These are phyloP conservation scores for Ceraceosorus guamensis DNA, from an alignment of 1,284 basidiomycete species.

Conservation along the genomic window DNA sequence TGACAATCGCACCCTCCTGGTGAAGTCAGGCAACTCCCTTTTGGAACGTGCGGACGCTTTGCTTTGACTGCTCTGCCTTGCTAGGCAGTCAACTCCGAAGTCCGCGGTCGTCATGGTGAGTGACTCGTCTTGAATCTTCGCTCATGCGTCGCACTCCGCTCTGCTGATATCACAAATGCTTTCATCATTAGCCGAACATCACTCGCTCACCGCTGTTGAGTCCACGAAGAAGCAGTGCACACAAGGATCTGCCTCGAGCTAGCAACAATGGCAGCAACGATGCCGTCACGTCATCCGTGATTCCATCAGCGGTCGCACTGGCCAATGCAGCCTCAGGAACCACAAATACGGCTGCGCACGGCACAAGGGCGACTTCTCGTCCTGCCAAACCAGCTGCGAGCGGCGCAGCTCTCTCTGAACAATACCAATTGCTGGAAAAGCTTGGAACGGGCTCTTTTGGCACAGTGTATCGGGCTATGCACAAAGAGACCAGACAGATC, in stretches of 20 bases:
- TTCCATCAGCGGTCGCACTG: too few species aligned
- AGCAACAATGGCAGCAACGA: background rate
- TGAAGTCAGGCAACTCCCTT: too few species aligned
- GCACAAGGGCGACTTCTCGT: slow-evolving; percentile 14
- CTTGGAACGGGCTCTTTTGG: slow-evolving; percentile 96
- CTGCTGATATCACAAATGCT: background rate
- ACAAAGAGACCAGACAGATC: slow-evolving; percentile 83
- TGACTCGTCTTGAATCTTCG: too few species aligned
- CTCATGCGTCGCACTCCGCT: too few species aligned
- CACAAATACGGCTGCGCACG: slow-evolving; percentile 8
- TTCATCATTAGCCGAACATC: slow-evolving; percentile 20
- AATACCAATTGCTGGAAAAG: slow-evolving; percentile 89
- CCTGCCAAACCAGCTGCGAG: slow-evolving; percentile 16
- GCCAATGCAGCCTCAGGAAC: background rate
- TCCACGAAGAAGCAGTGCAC: slow-evolving; percentile 8
- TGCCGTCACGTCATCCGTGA: background rate
- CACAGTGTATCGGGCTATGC: slow-evolving; percentile 83
- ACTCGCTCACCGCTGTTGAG: slow-evolving; percentile 32
- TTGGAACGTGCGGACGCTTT: too few species aligned
- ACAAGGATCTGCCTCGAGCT: background rate
- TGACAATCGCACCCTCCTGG: too few species aligned
- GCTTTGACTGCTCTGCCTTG: too few species aligned
- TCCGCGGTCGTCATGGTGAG: too few species aligned
- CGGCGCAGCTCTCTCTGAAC: slow-evolving; percentile 38
- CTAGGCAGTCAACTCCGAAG: too few species aligned